Base-by-base conservation (phyloP, 2,329 filamentous ascomycete genomes). In the Hypoxylon sp. region DNA sequence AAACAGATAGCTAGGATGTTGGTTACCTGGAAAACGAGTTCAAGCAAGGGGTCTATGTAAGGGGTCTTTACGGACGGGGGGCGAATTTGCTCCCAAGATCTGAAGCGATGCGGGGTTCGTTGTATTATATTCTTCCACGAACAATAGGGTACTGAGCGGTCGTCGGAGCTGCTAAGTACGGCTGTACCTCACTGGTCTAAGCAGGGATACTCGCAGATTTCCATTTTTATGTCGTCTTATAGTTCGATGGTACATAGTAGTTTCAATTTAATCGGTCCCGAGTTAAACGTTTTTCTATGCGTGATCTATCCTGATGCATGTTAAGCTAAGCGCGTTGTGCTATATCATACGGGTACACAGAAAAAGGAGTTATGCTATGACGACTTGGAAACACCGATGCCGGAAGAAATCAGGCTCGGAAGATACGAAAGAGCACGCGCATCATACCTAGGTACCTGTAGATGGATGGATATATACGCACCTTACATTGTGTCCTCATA, bases 31-130 rank as follows among this genome's bases (percentile, higher is more conserved):
- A 11, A 47, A 9, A 33, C 22, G 26, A 14, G 22, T 9, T 33
- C 11, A 26, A 39, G 19, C 19, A 46, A 9, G 19, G 19, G 46
- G 35, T 22, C 24, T 8, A 48, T 57, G 19, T 46, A 46, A 9
- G 19, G 19, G 46, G 35, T 22, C 17, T 8, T 39, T 57, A 14
- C 22, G 37, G 37, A 55, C 47, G n/a, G 60, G 60, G n/a, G 47
- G 42, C 39, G n/a, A 63, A 51, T 51, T 51, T 53, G 1, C 17
- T 5, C 53, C 53, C 26, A 29, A 58, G 29, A 17, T 31, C 44
- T 59, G 31, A 29, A 59, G 24, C n/a, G 35, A 62, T 59, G 67
- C 48, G 67, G 64, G 64, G 66, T 69, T 60, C 44, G 59, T 59
- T 33, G 53, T 63, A 59, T 66, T 11, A 29, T 46, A 10, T 52